Base-by-base conservation (phyloP, 2,329 filamentous ascomycete species). In the Diplocarpon mali region DNA sequence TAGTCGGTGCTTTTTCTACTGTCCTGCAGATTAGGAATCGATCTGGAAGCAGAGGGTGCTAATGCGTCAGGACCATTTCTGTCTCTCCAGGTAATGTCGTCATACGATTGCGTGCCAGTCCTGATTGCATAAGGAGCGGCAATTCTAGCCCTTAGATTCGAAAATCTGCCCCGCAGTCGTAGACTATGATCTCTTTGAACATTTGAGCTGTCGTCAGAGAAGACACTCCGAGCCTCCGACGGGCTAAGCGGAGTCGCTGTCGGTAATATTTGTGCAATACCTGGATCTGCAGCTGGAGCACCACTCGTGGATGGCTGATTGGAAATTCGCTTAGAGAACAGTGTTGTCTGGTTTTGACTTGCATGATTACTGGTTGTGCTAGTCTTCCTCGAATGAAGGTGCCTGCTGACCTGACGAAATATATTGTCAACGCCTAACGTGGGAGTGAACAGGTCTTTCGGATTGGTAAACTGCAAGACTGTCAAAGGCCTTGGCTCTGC, bases 141-240 rank as follows among this genome's bases (percentile, higher is more conserved):
- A 36, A 61, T 50, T 24, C 52, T 53, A 38, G 54, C 49, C 43
- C 50, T 54, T 16, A 60, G 44, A 37, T 57, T 53, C 5, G 56
- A 57, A 13, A 61, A 43, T 41, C 53, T 52, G 38, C 56, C 55
- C 11, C 57, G 47, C 29, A 61, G 40, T 35, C 56, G 46, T 30
- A 61, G 41, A 40, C 50, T 57, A 17, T 50, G 45, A 16, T 40
- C 37, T 7, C 38, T 50, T 14, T 55, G 41, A 13, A 41, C 38
- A 38, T 54, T 56, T 4, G 63, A 64, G 49, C 64, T 66, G 39
- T 64, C 58, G 46, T 65, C 62, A 2, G 64, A 65, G 40, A 65
- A 64, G 38, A 62, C 64, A 43, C 63, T 65, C 38, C 49, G 55
- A 17, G 53, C 58, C 47, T 60, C 62, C 8, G 49, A 34, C 10